phyloP scores from a whole-genome alignment of 495 filamentous ascomycete genomes.

The Lineolata rhizophorae region DNA sequence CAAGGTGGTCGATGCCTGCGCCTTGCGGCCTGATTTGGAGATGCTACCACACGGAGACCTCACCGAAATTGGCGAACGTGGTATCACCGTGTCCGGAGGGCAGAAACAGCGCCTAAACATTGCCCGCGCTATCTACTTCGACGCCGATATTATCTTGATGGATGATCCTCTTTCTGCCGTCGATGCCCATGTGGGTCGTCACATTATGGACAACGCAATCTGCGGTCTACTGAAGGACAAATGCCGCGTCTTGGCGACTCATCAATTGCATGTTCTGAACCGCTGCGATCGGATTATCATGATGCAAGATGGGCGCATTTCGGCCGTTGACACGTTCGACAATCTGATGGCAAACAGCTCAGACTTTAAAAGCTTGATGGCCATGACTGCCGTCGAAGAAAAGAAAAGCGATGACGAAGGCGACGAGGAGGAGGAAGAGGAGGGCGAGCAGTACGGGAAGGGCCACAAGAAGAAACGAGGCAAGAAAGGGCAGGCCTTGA shows the following conservation, averaged over 20 bases:
- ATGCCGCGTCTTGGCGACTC: conserved; percentile 76
- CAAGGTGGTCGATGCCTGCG: conserved; percentile 39
- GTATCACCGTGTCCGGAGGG: conserved; percentile 63
- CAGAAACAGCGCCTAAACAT: conserved; percentile 62
- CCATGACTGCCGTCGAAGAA: conserved; percentile 56
- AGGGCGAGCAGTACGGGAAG: conserved; percentile 24
- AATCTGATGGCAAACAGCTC: conserved; percentile 59
- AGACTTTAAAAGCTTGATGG: conserved; percentile 62
- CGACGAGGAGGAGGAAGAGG: conserved; percentile 21
- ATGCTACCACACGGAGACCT: conserved; percentile 52
- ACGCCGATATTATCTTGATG: conserved; percentile 26
- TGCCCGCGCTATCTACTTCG: conserved; percentile 32
- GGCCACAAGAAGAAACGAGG: conserved; percentile 27
- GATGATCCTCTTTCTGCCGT: conserved; percentile 32
- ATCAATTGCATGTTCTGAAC: conserved; percentile 79
- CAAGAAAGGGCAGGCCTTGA: conserved; percentile 39
- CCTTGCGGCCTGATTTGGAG: conserved; percentile 47
- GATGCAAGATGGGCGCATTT: conserved; percentile 69
- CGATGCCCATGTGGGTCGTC: conserved; percentile 42
- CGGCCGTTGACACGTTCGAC: conserved; percentile 68
- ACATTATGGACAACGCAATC: conserved; percentile 93
- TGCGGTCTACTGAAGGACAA: conserved; percentile 75
- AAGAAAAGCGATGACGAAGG: conserved; percentile 23
- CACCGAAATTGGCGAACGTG: conserved; percentile 61
- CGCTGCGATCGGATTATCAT: conserved; percentile 80